Percentiles rank a stretch among this genome's conserved stretches.
phyloP scores from a whole-genome alignment of 169 alveolate species.

The Cystoisospora suis region DNA sequence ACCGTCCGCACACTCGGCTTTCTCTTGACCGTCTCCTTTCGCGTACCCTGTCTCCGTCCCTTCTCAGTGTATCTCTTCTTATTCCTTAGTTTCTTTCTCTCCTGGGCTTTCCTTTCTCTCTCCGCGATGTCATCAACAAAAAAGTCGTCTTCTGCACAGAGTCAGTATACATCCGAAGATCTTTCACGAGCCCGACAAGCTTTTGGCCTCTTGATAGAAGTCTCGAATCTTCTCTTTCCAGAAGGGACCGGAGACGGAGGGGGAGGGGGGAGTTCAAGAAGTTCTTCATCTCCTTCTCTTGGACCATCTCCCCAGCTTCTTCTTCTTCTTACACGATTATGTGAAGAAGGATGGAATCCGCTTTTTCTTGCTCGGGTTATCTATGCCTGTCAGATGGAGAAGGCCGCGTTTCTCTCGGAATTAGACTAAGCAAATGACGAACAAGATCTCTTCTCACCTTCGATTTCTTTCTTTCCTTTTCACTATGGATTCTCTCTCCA shows the following conservation, averaged over 20 bases:
- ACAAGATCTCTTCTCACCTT: not conserved
- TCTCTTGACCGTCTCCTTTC: no score
- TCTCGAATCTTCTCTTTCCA: not conserved
- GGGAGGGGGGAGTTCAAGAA: no score
- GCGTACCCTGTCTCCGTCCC: not conserved
- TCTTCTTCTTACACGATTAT: slow-evolving; percentile 1
- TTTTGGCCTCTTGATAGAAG: not conserved
- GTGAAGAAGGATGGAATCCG: slow-evolving; percentile 30
- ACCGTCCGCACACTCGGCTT: no score
- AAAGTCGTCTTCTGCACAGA: not conserved
- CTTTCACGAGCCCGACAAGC: slow-evolving; percentile 1
- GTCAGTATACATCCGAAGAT: not conserved
- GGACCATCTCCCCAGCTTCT: not conserved
- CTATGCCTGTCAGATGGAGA: not conserved
- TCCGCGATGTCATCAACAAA: not conserved
- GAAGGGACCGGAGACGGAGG: no score
- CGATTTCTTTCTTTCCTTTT: no score
- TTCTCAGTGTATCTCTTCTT: not conserved
- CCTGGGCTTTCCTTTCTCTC: not conserved
- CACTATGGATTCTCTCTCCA: no score
- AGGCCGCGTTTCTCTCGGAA: not conserved
- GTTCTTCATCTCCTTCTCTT: not conserved
- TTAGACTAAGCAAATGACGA: not conserved
- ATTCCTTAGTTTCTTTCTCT: not conserved
- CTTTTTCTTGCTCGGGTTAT: not conserved